Evolutionary conservation across 1,284 basidiomycete species (phyloP), one percentile per base, ranked within the genome.

Genomic region (Vanrija humicola): DNA sequence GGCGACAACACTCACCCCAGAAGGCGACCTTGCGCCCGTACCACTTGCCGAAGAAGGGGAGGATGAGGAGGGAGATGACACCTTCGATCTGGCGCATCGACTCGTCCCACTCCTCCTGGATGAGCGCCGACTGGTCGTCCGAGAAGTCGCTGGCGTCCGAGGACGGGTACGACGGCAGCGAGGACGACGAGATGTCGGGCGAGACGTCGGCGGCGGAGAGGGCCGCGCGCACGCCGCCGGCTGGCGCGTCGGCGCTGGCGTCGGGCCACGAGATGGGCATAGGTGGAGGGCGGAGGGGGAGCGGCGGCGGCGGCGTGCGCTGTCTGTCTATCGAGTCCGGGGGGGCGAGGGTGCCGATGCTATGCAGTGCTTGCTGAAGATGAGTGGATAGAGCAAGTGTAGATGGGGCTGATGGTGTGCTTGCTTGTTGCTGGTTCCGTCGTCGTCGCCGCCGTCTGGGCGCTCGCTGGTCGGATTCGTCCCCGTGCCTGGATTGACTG

Each of bases 21-120:
- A 90, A 83, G 64, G 88, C 89, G 82, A 87, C 89, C 70, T 83
- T 83, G 64, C 92, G 81, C 34, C 92, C 92, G 43, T 91, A 74
- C 84, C 86, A 94, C 73, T 90, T 93, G 46, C 92, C 92, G 57
- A 92, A 74, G 78, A 86, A 88, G 3, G 92, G 92, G 54, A 95
- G 79, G 48, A 94, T 78, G 43, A 94, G 85, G 57, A 91, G 80
- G 43, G 87, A 83, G 54, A 90, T 74, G 26, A 95, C 82, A 65
- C 89, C 82, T 68, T 89, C 85, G 46, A 96, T 81, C 73, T 96
- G 90, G 61, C 84, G 78, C 51, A 95, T 68, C 67, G 86, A 89
- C 75, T 95, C 92, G 67, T 91, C 87, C 92, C 92, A 95, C 78
- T 96, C 91, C 67, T 87, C 82, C 74, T 91, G 88, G 8, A 89